Base-by-base conservation (phyloP, 2,329 filamentous ascomycete genomes). In the Pezicula neosporulosa region DNA sequence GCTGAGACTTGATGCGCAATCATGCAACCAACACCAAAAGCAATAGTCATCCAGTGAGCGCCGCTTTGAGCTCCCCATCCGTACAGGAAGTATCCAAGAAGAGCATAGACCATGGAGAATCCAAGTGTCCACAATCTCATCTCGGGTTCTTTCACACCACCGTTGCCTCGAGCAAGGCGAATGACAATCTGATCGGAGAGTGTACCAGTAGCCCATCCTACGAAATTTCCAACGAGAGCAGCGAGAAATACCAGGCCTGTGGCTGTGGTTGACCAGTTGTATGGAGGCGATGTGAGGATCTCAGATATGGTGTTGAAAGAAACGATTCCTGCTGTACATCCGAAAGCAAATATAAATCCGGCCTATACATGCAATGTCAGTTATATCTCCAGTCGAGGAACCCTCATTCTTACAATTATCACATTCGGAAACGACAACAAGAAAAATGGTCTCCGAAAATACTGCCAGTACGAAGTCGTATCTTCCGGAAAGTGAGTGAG, bases 1-100 rank as follows among this genome's bases (percentile, higher is more conserved):
- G 68, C 65, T 2, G 63, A 65, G 4, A 73, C 70, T 53, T 72
- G 70, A 36, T 72, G 68, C 6, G 70, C 67, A 44, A 72, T 71
- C 66, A 72, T 67, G 36, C 62, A 67, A 27, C 66, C 69, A 2
- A 70, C 55, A 0, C 64, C 68, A 19, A 72, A 60, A 1, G 67
- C 68, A 28, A 72, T 63, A 2, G 63, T 58, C 39, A 69, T 63
- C 68, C 68, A 72, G 19, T 66, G 28, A 30, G 28, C 28, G 10
- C 28, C 28, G 9, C 8, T 63, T 35, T 66, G 62, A 1, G 69
- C 69, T 15, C 64, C 66, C 68, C 69, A 71, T 42, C 69, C 69
- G 49, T 72, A 72, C 30, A 66, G 56, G 44, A 70, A 64, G 48
- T 71, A 72, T 0, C 70, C 69, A 5, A 68, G 47, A 0, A 59